These are phyloP conservation scores for Plasmodium gonderi DNA, from an alignment of 169 alveolate species.

Conservation along the genomic window DNA sequence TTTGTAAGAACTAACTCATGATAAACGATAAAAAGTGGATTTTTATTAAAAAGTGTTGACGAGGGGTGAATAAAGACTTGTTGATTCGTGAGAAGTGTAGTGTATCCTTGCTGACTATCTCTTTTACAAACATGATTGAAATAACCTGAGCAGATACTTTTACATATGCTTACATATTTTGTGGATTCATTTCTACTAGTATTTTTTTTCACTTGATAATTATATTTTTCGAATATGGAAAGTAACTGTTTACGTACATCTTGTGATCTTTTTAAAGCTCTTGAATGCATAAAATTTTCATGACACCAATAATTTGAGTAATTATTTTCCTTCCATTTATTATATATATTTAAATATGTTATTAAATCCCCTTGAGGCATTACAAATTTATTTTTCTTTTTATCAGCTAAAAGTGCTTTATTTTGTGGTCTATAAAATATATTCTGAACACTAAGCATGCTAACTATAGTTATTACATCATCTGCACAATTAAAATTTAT, in stretches of 20 bases:
- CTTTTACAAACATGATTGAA: constrained; percentile 97
- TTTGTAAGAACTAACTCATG: constrained; percentile 98
- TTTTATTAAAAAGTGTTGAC: constrained; percentile 88
- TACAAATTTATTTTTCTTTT: constrained; percentile 94
- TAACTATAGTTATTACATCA: constrained; percentile 97
- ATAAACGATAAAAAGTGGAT: constrained; percentile 99
- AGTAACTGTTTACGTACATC: constrained; percentile 97
- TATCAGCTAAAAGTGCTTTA: constrained; percentile 96
- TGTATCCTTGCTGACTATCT: constrained; percentile 98
- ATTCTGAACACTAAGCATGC: constrained; percentile 98
- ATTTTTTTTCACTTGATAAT: constrained; percentile 90
- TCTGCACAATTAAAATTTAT: constrained; percentile 98
- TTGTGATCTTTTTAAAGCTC: constrained; percentile 96
- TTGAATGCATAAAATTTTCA: constrained; percentile 96
- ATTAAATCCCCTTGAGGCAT: constrained; percentile 99
- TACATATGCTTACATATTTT: constrained; percentile 92
- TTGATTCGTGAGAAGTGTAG: constrained; percentile 96
- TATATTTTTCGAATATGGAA: constrained; percentile 95
- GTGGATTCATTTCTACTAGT: constrained; percentile 78
- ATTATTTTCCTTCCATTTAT: constrained; percentile 94
- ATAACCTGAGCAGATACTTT: constrained; percentile 98
- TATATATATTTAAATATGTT: constrained; percentile 96
- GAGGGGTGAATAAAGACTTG: constrained; percentile 99
- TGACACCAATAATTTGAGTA: constrained; percentile 97
- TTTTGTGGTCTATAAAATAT: constrained; percentile 98